phyloP scores from a whole-genome alignment of 2,329 filamentous ascomycete genomes.

The Aspergillus chevalieri region DNA sequence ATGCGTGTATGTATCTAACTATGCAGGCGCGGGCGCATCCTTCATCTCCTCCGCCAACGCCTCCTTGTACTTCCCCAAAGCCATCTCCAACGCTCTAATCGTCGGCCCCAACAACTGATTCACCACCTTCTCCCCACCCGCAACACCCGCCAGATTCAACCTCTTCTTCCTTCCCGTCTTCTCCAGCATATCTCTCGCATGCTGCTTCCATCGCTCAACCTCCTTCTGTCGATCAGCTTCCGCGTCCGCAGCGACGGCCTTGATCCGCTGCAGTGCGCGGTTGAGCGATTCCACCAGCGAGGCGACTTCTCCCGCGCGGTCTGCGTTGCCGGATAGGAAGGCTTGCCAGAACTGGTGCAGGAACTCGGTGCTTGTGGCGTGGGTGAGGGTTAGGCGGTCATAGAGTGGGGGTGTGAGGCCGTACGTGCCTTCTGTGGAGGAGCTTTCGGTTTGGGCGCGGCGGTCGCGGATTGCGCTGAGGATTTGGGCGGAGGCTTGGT shows the following conservation, averaged over 20 bases:
- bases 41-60: constrained; percentile 59
- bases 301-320: constrained; percentile 71
- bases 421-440: constrained; percentile 31
- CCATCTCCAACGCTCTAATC: constrained; percentile 62
- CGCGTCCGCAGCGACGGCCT: constrained; percentile 71
- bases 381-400: constrained; percentile 64
- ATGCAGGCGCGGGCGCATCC: constrained; percentile 9
- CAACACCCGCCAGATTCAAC: constrained; percentile 59
- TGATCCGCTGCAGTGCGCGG: constrained; percentile 70
- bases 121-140: constrained; percentile 71
- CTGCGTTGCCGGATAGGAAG: constrained; percentile 80
- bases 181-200: constrained; percentile 64
- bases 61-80: constrained; percentile 63
- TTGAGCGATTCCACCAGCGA: constrained; percentile 77
- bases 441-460: constrained; percentile 41
- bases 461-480: constrained; percentile 54
- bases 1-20: too few relatives aligned
- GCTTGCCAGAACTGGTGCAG: constrained; percentile 95
- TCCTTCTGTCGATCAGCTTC: constrained; percentile 65
- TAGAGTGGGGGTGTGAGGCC: constrained; percentile 49
- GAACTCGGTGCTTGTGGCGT: constrained; percentile 91
- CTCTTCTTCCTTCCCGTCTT: constrained; percentile 67
- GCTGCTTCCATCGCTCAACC: constrained; percentile 60
- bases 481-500: constrained; percentile 52
- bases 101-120: constrained; percentile 70